Percentiles rank a stretch among this genome's conserved stretches.
Conservation (phyloP, 306 rosid species). For the Glycine latifolia region DNA sequence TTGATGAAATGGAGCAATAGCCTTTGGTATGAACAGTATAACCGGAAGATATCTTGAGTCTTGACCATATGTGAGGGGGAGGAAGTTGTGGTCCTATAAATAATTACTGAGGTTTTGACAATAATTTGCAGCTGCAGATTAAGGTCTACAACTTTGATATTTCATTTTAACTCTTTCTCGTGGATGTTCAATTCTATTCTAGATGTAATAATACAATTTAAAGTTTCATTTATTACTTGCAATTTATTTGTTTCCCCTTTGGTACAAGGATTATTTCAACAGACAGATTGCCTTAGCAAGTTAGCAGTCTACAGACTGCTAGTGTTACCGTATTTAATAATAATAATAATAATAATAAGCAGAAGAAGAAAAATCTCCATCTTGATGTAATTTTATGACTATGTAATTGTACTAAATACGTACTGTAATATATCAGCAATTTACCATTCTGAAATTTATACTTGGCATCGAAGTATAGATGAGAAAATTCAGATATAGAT, state of each 20-base stretch:
- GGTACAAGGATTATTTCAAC: no score
- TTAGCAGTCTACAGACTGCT: no score
- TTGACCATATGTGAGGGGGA: background rate
- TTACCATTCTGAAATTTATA: background rate
- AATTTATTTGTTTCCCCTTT: no score
- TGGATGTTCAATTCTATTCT: no score
- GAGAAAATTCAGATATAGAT: background rate
- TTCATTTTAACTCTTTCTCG: background rate
- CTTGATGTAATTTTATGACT: background rate
- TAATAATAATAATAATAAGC: background rate
- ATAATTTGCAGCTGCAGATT: background rate
- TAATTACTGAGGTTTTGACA: background rate
- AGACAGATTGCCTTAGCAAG: no score
- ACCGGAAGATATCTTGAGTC: background rate
- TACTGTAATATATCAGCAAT: background rate
- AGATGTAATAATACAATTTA: no score
- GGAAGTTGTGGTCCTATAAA: background rate
- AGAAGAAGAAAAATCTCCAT: background rate
- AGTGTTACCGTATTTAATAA: background rate
- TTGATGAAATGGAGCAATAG: conserved; percentile 15
- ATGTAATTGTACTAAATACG: background rate
- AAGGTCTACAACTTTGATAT: background rate
- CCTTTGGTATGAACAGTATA: background rate
- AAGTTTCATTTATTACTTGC: no score
- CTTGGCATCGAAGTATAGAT: background rate